Percentiles rank a stretch among this genome's conserved stretches.
phyloP scores from a whole-genome alignment of 192 early-diverging fungal species.

The Pilaira anomala region DNA sequence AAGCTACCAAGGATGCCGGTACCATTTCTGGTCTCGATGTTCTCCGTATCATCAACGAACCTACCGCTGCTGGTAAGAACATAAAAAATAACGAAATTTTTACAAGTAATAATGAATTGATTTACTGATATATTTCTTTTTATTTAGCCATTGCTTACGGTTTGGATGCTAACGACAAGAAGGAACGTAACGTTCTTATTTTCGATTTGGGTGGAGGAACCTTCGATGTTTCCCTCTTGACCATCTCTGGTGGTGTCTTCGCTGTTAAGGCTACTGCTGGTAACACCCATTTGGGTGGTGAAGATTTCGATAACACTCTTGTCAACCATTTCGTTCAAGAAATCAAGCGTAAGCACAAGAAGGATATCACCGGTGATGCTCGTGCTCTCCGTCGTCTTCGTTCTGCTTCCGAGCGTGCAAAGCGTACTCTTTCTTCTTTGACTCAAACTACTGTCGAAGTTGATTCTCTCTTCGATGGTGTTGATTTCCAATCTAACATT shows the following conservation, averaged over 20 bases:
- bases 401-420: constrained; percentile 73
- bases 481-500: constrained; percentile 72
- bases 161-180: constrained; percentile 83
- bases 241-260: constrained; percentile 95
- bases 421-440: constrained; percentile 73
- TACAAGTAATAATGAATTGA: neutral
- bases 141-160: constrained; percentile 83
- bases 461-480: constrained; percentile 73
- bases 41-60: constrained; percentile 89
- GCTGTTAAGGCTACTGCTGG: constrained; percentile 94
- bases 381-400: constrained; percentile 74
- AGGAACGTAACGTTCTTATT: constrained; percentile 90
- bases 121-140: neutral
- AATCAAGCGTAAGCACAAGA: constrained; percentile 68
- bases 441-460: constrained; percentile 68
- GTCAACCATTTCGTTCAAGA: constrained; percentile 91
- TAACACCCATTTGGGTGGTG: constrained; percentile 97
- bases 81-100: neutral
- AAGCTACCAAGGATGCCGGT: constrained; percentile 91
- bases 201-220: constrained; percentile 98
- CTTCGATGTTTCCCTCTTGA: constrained; percentile 96
- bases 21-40: constrained; percentile 81
- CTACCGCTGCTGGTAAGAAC: constrained; percentile 69
- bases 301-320: constrained; percentile 97
- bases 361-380: constrained; percentile 69